Base-by-base conservation (phyloP, 108 stramenopile genomes). In the Parmales sp. region DNA sequence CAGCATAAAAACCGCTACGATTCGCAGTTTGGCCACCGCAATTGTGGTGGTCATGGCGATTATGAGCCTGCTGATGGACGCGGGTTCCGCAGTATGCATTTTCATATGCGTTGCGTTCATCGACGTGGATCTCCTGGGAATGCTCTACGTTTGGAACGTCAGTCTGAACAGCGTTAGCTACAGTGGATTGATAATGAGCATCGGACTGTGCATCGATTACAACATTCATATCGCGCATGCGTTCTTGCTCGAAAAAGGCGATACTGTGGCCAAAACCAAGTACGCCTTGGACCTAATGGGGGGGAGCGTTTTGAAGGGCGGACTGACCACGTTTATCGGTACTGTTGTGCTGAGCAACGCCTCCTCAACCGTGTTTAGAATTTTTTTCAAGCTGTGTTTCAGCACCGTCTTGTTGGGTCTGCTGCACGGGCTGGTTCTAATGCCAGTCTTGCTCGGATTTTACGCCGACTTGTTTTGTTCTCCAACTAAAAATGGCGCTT, bases 141-240 rank as follows among this genome's bases (percentile, higher is more conserved):
- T 72, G 68, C 69, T 77, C 64, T 64, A 63, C 70, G 68, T 19
- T 39, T 80, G 79, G 79, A 72, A 44, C 26, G 46, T 80, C 8
- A 29, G 31, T 0, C 69, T 80, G 13, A 68, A 77, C 48, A 74
- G 68, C 2, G 77, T 80, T 29, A 39, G 71, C 8, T 73, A 73
- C 34, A 75, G 74, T 39, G 65, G 68, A 28, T 45, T 80, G 19
- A 72, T 78, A 1, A 45, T 80, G 66, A 74, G 74, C 28, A 74
- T 80, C 26, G 79, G 79, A 20, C 66, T 80, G 9, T 60, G 72
- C 19, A 74, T 80, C 0, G 79, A 80, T 45, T 80, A 80, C 65
- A 49, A 64, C 28, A 74, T 70, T 0, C 79, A 80, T 45, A 49
- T 80, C n/a, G 79, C 45, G 9, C 77, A 80, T 50, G 70, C 69